A percentile compares a stretch with the other conserved stretches of the same genome.
Evolutionary conservation across 1,284 basidiomycete genomes (phyloP).

Genomic region (Papiliotrema terrestris): DNA sequence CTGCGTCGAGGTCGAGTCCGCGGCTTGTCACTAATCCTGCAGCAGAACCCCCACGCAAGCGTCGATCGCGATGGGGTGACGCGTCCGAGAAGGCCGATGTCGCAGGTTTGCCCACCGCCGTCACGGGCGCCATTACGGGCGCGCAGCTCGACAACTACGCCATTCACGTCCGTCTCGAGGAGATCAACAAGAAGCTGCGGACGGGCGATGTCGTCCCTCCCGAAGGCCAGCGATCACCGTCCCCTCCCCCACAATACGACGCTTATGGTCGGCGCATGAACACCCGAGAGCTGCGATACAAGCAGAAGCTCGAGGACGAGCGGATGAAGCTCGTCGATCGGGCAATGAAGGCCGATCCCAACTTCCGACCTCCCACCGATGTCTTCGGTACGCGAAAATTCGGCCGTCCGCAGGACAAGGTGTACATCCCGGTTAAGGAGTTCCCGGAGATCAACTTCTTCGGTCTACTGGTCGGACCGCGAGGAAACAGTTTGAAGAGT

Average conservation of each 20-base stretch:
- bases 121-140: slow-evolving; percentile 86
- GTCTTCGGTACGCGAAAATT: slow-evolving; percentile 76
- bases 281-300: slow-evolving; percentile 95
- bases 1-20: not conserved
- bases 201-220: slow-evolving; percentile 94
- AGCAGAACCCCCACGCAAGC: slow-evolving; percentile 78
- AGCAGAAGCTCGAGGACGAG: slow-evolving; percentile 97
- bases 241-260: slow-evolving; percentile 96
- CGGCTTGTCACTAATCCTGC: slow-evolving; percentile 7
- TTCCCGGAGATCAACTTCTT: slow-evolving; percentile 99
- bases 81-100: slow-evolving; percentile 71
- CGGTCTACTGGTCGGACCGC: slow-evolving; percentile 93
- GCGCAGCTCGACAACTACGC: slow-evolving; percentile 93
- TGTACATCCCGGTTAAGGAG: slow-evolving; percentile 98
- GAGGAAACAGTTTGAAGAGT: slow-evolving; percentile 97
- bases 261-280: slow-evolving; percentile 95
- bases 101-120: slow-evolving; percentile 85
- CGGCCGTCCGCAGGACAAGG: slow-evolving; percentile 90
- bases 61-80: slow-evolving; percentile 93
- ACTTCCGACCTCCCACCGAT: slow-evolving; percentile 93
- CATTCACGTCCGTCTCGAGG: slow-evolving; percentile 89
- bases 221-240: slow-evolving; percentile 89
- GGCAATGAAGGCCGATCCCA: slow-evolving; percentile 95
- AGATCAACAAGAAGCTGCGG: slow-evolving; percentile 91
- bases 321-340: slow-evolving; percentile 88